phyloP scores from a whole-genome alignment of 1,284 basidiomycete genomes.

The Ustilago xerochloae region DNA sequence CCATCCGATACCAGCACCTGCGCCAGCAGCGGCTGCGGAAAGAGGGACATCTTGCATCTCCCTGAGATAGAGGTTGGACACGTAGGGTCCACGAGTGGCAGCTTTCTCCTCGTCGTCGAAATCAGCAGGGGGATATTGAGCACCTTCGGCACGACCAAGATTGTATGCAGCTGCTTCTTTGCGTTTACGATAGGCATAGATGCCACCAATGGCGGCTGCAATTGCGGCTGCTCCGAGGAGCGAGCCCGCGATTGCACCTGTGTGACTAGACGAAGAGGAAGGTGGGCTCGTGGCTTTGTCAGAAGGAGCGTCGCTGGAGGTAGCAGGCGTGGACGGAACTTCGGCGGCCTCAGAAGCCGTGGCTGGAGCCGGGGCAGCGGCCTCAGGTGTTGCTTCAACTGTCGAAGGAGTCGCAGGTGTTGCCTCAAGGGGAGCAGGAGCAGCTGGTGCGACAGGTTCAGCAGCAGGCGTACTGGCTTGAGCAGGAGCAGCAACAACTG shows the following conservation, averaged over 20 bases:
- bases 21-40: conserved; percentile 14
- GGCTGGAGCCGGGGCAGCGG: conserved; percentile 23
- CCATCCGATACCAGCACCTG: conserved; percentile 14
- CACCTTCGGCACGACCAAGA: conserved; percentile 6
- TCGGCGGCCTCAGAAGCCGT: background rate
- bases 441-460: background rate
- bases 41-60: conserved; percentile 5
- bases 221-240: conserved; percentile 62
- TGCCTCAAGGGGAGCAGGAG: background rate
- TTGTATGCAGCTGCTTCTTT: conserved; percentile 47
- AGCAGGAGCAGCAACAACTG: background rate
- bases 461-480: no score
- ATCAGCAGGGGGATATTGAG: background rate
- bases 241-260: conserved; percentile 58
- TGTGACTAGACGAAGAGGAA: conserved; percentile 14
- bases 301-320: background rate
- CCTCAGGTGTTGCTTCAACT: conserved; percentile 10
- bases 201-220: conserved; percentile 58
- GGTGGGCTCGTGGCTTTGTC: background rate
- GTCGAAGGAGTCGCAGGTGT: background rate
- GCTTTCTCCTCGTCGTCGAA: conserved; percentile 23
- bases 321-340: background rate
- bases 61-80: conserved; percentile 44
- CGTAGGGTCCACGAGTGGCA: conserved; percentile 23
- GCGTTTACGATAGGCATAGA: conserved; percentile 64